These are phyloP conservation scores for Antrodiella citrinella DNA, from an alignment of 768 basidiomycete species.

Conservation along the genomic window DNA sequence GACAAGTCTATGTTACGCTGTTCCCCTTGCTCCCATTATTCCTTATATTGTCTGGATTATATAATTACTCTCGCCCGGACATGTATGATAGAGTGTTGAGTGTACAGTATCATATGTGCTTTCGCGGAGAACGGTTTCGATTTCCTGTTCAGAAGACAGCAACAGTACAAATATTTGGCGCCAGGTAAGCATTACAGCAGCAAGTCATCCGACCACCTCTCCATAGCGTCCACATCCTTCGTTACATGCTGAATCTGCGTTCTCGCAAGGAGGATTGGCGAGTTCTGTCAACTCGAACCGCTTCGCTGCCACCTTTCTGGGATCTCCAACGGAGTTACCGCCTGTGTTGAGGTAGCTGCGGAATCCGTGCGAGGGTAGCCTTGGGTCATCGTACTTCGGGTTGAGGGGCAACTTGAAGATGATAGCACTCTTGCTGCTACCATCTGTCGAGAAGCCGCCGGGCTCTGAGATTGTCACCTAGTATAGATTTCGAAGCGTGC, in stretches of 20 bases:
- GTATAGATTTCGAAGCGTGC: neutral
- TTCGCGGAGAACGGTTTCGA: too few species aligned
- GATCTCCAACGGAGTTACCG: neutral
- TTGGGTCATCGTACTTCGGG: neutral
- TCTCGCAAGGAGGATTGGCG: neutral
- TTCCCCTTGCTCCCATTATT: too few species aligned
- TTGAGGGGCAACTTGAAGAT: neutral
- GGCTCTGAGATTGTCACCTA: constrained; percentile 5
- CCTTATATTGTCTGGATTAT: too few species aligned
- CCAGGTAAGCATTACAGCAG: neutral
- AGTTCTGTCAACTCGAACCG: constrained; percentile 3
- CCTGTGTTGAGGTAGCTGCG: too few species aligned
- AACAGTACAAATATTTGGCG: too few species aligned
- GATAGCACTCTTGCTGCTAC: neutral
- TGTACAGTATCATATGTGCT: too few species aligned
- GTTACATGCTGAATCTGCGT: constrained; percentile 5
- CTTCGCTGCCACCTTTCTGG: constrained; percentile 5
- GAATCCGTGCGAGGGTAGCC: neutral
- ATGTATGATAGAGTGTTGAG: too few species aligned
- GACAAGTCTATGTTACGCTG: too few species aligned
- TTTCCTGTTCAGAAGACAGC: too few species aligned
- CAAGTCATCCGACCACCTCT: neutral
- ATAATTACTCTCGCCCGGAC: too few species aligned
- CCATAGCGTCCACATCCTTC: constrained; percentile 11
- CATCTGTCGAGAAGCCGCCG: constrained; percentile 7